Conservation (phyloP, 2,329 filamentous ascomycete species). For the Colletotrichum agaves region DNA sequence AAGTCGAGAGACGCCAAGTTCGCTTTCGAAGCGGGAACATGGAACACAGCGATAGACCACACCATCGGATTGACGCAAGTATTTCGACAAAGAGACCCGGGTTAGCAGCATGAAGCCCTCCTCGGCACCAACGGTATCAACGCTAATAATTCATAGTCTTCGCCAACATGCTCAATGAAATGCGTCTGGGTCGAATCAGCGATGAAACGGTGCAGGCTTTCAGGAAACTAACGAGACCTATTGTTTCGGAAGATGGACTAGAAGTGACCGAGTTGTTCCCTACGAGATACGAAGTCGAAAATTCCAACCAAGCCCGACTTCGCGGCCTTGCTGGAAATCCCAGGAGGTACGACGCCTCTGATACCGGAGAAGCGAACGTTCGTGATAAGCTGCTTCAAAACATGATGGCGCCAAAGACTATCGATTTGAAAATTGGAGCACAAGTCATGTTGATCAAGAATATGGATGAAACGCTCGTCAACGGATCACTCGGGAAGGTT, state of each 20-base stretch:
- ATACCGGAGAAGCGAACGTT: slow-evolving; percentile 77
- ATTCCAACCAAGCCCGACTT: slow-evolving; percentile 82
- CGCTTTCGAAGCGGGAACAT: slow-evolving; percentile 90
- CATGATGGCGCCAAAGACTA: slow-evolving; percentile 88
- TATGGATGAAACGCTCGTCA: slow-evolving; percentile 91
- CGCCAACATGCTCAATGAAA: slow-evolving; percentile 96
- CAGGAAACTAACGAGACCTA: slow-evolving; percentile 74
- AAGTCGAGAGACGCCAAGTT: slow-evolving; percentile 79
- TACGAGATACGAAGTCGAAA: slow-evolving; percentile 88
- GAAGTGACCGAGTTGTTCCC: slow-evolving; percentile 92
- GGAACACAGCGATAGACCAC: slow-evolving; percentile 92
- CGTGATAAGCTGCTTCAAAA: slow-evolving; percentile 84
- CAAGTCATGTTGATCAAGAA: slow-evolving; percentile 99
- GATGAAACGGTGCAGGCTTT: slow-evolving; percentile 82
- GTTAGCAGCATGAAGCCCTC: slow-evolving; percentile 51
- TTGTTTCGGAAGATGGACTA: slow-evolving; percentile 80
- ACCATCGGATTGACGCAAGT: slow-evolving; percentile 96
- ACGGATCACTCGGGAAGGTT: slow-evolving; percentile 91
- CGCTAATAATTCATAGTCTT: slow-evolving; percentile 67
- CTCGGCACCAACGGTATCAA: not conserved
- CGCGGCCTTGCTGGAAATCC: slow-evolving; percentile 74
- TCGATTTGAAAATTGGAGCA: slow-evolving; percentile 88
- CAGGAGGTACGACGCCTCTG: slow-evolving; percentile 77
- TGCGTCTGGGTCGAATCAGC: slow-evolving; percentile 87
- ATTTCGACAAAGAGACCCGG: slow-evolving; percentile 90